Evolutionary conservation across 169 alveolate genomes (phyloP).

Genomic region (Plasmodium gonderi): DNA sequence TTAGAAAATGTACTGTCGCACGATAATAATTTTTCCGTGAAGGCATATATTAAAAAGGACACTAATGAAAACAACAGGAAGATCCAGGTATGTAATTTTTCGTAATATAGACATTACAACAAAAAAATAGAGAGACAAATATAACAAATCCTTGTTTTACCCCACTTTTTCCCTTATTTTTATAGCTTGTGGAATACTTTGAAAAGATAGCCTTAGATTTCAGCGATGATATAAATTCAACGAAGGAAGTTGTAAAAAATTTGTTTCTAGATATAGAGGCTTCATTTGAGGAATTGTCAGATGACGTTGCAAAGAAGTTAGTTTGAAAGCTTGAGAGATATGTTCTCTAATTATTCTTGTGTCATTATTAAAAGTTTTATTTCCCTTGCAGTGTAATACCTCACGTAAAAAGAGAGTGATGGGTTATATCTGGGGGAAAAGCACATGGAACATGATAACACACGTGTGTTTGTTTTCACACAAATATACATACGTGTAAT

Average conservation of each 20-base stretch:
- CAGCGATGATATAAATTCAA: slow-evolving; percentile 41
- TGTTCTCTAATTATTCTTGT: neutral
- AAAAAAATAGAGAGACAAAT: neutral
- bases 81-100: neutral
- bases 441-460: neutral
- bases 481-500: neutral
- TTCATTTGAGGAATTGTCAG: slow-evolving; percentile 41
- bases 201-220: slow-evolving; percentile 34
- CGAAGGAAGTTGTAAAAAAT: slow-evolving; percentile 7
- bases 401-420: too few relatives aligned
- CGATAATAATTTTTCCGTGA: slow-evolving; percentile 3
- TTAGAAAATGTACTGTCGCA: neutral
- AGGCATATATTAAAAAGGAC: slow-evolving; percentile 18
- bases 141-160: neutral
- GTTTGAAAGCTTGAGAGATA: neutral
- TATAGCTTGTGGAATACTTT: slow-evolving; percentile 18
- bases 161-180: neutral
- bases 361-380: too few relatives aligned
- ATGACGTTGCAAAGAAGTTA: slow-evolving; percentile 33
- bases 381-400: too few relatives aligned
- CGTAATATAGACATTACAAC: neutral
- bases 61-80: neutral
- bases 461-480: neutral
- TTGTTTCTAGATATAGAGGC: slow-evolving; percentile 49
- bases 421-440: neutral